These are phyloP conservation scores for Fusarium equiseti DNA, from an alignment of 2,329 filamentous ascomycete species.

Conservation along the genomic window DNA sequence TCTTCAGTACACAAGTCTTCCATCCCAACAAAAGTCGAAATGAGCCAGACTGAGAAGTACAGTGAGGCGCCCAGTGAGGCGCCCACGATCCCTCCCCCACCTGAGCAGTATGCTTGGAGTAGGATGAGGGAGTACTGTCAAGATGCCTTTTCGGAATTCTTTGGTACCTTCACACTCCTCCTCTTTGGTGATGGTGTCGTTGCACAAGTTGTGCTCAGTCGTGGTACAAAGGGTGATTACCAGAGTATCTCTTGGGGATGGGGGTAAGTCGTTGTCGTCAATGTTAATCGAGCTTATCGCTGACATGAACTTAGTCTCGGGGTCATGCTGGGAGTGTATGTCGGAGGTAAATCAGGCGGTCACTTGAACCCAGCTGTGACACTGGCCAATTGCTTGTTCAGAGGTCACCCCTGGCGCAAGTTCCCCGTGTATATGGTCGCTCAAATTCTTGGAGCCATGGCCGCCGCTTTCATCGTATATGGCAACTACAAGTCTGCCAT, in stretches of 20 bases:
- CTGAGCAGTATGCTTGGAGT: conserved; percentile 60
- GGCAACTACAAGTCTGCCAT: conserved; percentile 75
- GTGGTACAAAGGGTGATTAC: conserved; percentile 60
- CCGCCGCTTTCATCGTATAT: conserved; percentile 70
- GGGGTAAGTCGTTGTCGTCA: conserved; percentile 55
- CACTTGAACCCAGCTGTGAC: conserved; percentile 80
- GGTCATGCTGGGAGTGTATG: conserved; percentile 77
- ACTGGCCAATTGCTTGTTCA: conserved; percentile 75
- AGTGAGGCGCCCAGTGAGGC: conserved; percentile 39
- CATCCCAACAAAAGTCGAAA: conserved; percentile 49
- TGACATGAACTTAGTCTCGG: conserved; percentile 61
- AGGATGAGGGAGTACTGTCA: conserved; percentile 62
- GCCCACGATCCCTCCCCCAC: conserved; percentile 29
- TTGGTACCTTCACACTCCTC: conserved; percentile 75
- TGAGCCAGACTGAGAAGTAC: conserved; percentile 45
- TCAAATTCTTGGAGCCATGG: conserved; percentile 76
- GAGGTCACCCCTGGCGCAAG: conserved; percentile 75
- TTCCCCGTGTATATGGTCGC: conserved; percentile 76
- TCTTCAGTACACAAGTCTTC: conserved; percentile 51
- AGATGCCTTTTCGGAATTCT: conserved; percentile 75
- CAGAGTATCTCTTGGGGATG: conserved; percentile 64
- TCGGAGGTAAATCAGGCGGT: conserved; percentile 72
- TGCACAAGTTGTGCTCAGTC: conserved; percentile 74
- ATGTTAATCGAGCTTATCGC: not conserved
- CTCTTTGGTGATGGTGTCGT: conserved; percentile 79